phyloP scores from a whole-genome alignment of 2,329 filamentous ascomycete genomes.

The Colletotrichum sp. region DNA sequence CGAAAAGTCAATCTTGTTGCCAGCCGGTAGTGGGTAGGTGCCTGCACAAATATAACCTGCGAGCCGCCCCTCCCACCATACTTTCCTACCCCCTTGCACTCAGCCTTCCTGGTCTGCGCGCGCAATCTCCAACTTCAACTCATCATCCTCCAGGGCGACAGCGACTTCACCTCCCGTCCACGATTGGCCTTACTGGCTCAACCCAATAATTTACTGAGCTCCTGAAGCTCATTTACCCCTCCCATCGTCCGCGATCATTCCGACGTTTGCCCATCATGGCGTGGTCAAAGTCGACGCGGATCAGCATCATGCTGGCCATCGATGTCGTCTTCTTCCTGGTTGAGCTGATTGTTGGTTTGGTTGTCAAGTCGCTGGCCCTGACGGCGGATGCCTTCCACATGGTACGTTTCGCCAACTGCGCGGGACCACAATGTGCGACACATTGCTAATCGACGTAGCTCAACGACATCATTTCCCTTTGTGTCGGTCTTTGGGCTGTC shows the following conservation, averaged over 20 bases:
- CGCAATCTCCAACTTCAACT: not conserved
- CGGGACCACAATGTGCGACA: conserved; percentile 20
- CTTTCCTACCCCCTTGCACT: not conserved
- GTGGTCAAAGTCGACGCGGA: conserved; percentile 91
- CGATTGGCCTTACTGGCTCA: not conserved
- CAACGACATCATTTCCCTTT: conserved; percentile 95
- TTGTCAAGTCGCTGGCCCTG: conserved; percentile 88
- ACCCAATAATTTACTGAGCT: not conserved
- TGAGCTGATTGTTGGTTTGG: conserved; percentile 84
- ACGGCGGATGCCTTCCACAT: conserved; percentile 99
- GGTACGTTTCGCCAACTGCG: conserved; percentile 56
- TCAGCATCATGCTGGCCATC: conserved; percentile 90
- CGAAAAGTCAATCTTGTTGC: not conserved
- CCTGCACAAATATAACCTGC: conserved; percentile 5
- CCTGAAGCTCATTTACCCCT: not conserved
- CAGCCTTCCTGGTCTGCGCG: not conserved
- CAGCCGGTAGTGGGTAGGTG: not conserved
- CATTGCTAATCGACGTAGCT: conserved; percentile 56
- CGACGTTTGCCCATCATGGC: conserved; percentile 60
- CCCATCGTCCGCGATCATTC: not conserved
- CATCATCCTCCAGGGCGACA: not conserved
- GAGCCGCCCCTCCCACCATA: not conserved
- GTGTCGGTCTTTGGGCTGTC: conserved; percentile 94
- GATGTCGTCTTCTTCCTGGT: conserved; percentile 90
- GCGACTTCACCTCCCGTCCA: not conserved